phyloP scores from a whole-genome alignment of 257 asterid species.

The Solanum rostratum region DNA sequence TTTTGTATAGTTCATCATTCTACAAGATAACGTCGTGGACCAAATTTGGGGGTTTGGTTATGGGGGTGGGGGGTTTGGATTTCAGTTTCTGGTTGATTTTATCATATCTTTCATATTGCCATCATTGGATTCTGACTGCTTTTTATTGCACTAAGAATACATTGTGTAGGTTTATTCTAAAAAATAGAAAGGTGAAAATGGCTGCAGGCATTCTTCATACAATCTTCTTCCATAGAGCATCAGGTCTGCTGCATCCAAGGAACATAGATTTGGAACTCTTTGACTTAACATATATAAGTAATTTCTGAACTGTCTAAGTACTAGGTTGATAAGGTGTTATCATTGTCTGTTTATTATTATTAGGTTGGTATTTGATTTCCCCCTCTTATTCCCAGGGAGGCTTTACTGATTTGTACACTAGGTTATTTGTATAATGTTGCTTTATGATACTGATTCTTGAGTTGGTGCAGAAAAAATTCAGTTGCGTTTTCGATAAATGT shows the following conservation, averaged over 20 bases:
- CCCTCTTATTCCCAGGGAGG: neutral
- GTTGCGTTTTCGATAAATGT: neutral
- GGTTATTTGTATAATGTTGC: neutral
- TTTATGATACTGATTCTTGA: neutral
- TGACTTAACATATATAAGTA: conserved; percentile 87
- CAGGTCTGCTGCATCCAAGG: conserved; percentile 90
- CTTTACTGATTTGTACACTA: neutral
- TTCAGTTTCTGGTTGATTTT: neutral
- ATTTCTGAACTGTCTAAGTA: neutral
- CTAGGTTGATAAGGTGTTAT: neutral
- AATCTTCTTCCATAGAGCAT: conserved; percentile 78
- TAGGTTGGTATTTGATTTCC: neutral
- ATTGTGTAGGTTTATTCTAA: neutral
- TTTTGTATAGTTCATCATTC: neutral
- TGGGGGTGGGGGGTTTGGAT: neutral
- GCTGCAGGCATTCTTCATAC: conserved; percentile 89
- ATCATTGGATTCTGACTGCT: neutral
- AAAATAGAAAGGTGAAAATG: conserved; percentile 7
- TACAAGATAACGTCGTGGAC: neutral
- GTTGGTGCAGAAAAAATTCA: neutral
- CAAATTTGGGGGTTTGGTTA: neutral
- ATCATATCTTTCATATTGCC: neutral
- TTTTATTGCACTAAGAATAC: neutral
- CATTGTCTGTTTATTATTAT: neutral
- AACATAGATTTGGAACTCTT: conserved; percentile 90